Conservation (phyloP, 208 protist genomes). For the Acanthamoeba castellanii region DNA sequence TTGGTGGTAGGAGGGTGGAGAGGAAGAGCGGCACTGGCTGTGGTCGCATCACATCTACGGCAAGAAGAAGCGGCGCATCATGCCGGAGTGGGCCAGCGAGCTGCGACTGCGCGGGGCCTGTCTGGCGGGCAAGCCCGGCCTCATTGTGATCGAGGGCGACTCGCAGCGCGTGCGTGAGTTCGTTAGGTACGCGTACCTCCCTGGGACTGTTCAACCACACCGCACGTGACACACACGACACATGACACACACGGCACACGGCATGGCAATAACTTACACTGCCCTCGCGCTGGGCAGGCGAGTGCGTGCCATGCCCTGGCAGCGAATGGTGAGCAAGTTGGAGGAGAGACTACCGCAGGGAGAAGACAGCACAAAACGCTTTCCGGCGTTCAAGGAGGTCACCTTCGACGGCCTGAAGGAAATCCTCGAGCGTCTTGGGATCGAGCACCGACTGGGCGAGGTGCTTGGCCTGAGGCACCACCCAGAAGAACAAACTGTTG, state of each 20-base stretch:
- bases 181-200: not conserved
- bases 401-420: constrained; percentile 4
- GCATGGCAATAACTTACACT: not conserved
- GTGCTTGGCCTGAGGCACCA: not conserved
- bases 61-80: constrained; percentile 44
- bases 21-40: constrained; percentile 1
- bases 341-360: not conserved
- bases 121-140: constrained; percentile 44
- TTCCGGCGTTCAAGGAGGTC: constrained; percentile 22
- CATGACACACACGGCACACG: no score
- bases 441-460: not conserved
- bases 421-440: not conserved
- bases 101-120: constrained; percentile 8
- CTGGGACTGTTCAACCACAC: no score
- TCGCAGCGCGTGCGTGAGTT: not conserved
- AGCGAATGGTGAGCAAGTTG: not conserved
- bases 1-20: not conserved
- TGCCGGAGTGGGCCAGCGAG: constrained; percentile 40
- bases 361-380: not conserved
- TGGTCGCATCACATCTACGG: constrained; percentile 72
- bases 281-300: not conserved
- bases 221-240: not conserved
- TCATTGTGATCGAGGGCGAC: constrained; percentile 20
- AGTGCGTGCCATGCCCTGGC: not conserved
- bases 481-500: no score